Conservation (phyloP, 495 filamentous ascomycete species). For the Penicillium diatomitis region DNA sequence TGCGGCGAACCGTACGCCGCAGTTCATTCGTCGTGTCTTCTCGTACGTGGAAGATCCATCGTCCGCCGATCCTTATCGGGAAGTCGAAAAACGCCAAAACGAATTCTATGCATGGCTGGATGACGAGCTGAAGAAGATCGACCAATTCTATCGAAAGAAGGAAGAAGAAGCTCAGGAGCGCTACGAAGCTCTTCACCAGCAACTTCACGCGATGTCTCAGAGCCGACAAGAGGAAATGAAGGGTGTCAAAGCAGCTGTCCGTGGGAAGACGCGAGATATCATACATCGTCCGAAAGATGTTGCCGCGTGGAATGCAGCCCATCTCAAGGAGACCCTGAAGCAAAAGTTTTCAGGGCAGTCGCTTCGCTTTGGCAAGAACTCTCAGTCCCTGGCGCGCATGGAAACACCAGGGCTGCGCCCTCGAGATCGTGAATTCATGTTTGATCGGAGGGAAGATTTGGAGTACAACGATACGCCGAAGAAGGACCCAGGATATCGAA, state of each 20-base stretch:
- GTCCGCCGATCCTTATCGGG: constrained; percentile 33
- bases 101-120: constrained; percentile 79
- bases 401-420: constrained; percentile 35
- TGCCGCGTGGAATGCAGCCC: not conserved
- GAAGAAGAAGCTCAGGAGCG: constrained; percentile 70
- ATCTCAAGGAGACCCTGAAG: constrained; percentile 18
- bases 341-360: constrained; percentile 20
- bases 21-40: constrained; percentile 31
- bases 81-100: constrained; percentile 51
- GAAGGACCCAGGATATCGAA: constrained; percentile 64
- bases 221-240: constrained; percentile 63
- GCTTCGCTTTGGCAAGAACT: constrained; percentile 45
- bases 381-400: constrained; percentile 44
- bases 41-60: constrained; percentile 20
- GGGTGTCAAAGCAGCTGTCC: constrained; percentile 8
- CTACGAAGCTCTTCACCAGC: constrained; percentile 59
- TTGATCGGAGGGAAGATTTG: constrained; percentile 52
- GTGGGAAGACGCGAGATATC: constrained; percentile 1
- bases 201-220: constrained; percentile 83
- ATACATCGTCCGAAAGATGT: constrained; percentile 13
- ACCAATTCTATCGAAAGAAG: constrained; percentile 73
- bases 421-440: constrained; percentile 19
- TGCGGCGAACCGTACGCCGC: constrained; percentile 14
- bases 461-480: constrained; percentile 39
- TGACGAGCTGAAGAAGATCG: constrained; percentile 72